Evolutionary conservation across 768 basidiomycete genomes (phyloP).

Genomic region (Collybia mongolica): DNA sequence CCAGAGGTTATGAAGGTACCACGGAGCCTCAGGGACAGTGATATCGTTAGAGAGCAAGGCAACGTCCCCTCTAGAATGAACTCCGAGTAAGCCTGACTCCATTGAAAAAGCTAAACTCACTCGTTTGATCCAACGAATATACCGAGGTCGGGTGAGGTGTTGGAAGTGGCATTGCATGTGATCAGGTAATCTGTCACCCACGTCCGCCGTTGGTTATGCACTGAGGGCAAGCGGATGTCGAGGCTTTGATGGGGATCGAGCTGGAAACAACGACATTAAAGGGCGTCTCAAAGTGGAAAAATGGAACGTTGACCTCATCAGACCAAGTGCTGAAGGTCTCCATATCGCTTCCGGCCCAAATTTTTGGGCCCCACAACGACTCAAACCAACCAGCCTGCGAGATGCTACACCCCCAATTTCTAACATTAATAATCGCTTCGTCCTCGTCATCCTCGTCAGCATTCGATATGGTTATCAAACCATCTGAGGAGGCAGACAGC

Average conservation of each 20-base stretch:
- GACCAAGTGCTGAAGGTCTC: slow-evolving; percentile 90
- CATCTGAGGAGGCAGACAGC: slow-evolving; percentile 85
- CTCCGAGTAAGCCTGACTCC: neutral
- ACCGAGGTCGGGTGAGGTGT: slow-evolving; percentile 35
- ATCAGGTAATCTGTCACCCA: slow-evolving; percentile 85
- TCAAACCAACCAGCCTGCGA: slow-evolving; percentile 74
- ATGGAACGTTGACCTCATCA: slow-evolving; percentile 46
- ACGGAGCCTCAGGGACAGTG: slow-evolving; percentile 35
- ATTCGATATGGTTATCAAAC: slow-evolving; percentile 72
- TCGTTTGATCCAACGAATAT: slow-evolving; percentile 77
- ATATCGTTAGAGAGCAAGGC: slow-evolving; percentile 51
- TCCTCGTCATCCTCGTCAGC: slow-evolving; percentile 82
- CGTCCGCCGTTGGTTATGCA: slow-evolving; percentile 52
- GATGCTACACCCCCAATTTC: slow-evolving; percentile 84
- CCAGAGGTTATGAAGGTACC: slow-evolving; percentile 54
- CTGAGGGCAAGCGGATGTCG: slow-evolving; percentile 65
- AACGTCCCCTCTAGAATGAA: slow-evolving; percentile 48
- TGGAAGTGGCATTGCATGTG: slow-evolving; percentile 39
- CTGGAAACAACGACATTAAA: slow-evolving; percentile 29
- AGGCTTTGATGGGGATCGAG: slow-evolving; percentile 54
- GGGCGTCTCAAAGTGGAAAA: neutral
- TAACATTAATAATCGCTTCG: slow-evolving; percentile 76
- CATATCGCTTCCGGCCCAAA: slow-evolving; percentile 95
- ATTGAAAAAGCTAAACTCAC: slow-evolving; percentile 32
- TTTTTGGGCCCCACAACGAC: slow-evolving; percentile 26